Base-by-base conservation (phyloP, 208 protist species). In the Leishmania tarentolae region DNA sequence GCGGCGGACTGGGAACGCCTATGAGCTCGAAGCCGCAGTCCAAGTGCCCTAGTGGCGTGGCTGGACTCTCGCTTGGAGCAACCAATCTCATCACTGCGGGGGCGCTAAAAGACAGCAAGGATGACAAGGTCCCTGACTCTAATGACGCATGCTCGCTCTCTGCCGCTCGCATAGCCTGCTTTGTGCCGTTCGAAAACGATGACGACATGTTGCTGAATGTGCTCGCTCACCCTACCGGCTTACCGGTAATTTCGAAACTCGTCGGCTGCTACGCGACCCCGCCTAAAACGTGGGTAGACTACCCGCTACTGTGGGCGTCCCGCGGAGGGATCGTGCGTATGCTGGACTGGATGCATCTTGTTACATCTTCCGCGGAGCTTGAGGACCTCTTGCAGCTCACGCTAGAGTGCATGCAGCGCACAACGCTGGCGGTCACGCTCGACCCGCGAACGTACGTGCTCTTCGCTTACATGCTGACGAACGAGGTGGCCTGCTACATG, bases 271-370 rank as follows among this genome's bases (percentile, higher is more conserved):
- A 95, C 79, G 85, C 90, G 4, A 76, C 84, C n/a, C 87, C 90
- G 68, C 94, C 94, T 8, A 87, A 91, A 72, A 83, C 82, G 57
- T 94, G 91, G 92, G 86, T 95, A 21, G 87, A 95, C 86, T 97
- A 91, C 85, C 85, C 85, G 53, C 79, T 86, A 21, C 85, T 97
- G 35, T 97, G 91, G 85, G 81, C 88, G 9, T 90, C 77, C 37
- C 89, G 90, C 40, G 91, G 91, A 31, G 94, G 94, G 19, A 75
- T 95, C 0, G 71, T 85, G 63, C 83, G 88, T 44, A 77, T 97
- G 82, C 76, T 97, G 3, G 88, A 94, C 69, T 97, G 94, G 94
- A 81, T 97, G 53, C 84, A 87, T 37, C 65, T 84, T 35, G 86
- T 86, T 24, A 87, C 79, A 13, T 90, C 77, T 42, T 73, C 80